Conservation (phyloP, 192 early-diverging fungal species). For the Podochytrium sp. region DNA sequence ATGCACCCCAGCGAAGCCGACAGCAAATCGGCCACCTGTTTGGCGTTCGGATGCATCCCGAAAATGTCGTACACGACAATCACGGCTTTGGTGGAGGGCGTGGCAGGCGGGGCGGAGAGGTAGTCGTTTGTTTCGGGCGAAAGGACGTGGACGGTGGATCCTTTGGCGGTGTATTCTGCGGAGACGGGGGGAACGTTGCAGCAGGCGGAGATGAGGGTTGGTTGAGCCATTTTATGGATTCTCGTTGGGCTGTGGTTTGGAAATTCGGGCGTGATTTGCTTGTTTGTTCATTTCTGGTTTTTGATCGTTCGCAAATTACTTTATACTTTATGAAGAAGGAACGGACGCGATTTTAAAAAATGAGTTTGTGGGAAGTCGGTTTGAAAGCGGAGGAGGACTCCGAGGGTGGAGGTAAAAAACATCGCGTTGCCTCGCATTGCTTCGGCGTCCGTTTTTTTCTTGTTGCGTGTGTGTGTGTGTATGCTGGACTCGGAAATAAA, state of each 20-base stretch:
- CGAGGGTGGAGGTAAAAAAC: too few species aligned
- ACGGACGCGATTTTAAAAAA: too few species aligned
- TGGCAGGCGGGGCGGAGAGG: background rate
- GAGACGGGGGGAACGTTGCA: background rate
- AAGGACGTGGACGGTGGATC: background rate
- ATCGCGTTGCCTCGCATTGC: too few species aligned
- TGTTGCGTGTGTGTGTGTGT: too few species aligned
- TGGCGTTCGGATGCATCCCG: background rate
- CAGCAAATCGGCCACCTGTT: constrained; percentile 9
- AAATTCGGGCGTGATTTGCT: background rate
- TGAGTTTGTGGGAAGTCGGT: too few species aligned
- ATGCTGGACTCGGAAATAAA: too few species aligned
- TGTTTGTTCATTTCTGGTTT: background rate
- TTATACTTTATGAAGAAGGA: background rate
- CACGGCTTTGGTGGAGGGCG: background rate
- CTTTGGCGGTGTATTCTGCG: background rate
- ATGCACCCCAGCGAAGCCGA: background rate
- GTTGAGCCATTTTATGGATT: background rate
- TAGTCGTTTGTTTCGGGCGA: background rate
- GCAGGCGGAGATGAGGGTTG: background rate
- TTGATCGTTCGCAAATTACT: too few species aligned
- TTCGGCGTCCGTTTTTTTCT: too few species aligned
- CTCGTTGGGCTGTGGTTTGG: background rate
- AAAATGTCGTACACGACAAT: background rate
- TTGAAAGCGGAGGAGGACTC: too few species aligned